These are phyloP conservation scores for Calocera viscosa DNA, from an alignment of 768 basidiomycete genomes.

Conservation along the genomic window DNA sequence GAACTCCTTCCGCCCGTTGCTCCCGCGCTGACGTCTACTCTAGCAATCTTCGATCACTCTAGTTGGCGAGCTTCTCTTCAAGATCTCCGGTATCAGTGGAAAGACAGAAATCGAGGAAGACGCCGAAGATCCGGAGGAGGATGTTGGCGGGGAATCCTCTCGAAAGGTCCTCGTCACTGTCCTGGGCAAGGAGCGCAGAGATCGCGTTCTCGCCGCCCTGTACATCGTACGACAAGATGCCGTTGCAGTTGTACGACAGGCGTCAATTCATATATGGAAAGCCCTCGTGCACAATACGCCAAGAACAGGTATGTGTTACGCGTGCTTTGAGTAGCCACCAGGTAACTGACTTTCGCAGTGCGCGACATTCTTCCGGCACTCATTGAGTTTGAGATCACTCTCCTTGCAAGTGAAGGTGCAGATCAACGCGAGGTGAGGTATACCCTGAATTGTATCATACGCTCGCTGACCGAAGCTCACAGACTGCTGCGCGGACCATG, in stretches of 20 bases:
- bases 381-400: slow-evolving; percentile 57
- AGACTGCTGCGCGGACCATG: slow-evolving; percentile 83
- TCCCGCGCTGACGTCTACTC: slow-evolving; percentile 14
- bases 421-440: slow-evolving; percentile 76
- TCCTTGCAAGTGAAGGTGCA: slow-evolving; percentile 64
- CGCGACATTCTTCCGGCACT: slow-evolving; percentile 85
- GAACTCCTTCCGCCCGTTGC: neutral
- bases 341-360: slow-evolving; percentile 36
- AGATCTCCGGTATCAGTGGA: slow-evolving; percentile 87
- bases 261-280: slow-evolving; percentile 95
- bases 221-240: slow-evolving; percentile 91
- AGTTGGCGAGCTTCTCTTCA: slow-evolving; percentile 91
- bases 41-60: slow-evolving; percentile 93
- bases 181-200: slow-evolving; percentile 75
- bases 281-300: slow-evolving; percentile 92
- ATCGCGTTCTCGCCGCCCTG: slow-evolving; percentile 78
- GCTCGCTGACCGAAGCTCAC: neutral
- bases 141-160: slow-evolving; percentile 59
- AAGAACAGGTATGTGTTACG: slow-evolving; percentile 49
- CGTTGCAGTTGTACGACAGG: slow-evolving; percentile 75
- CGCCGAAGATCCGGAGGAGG: slow-evolving; percentile 60
- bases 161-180: slow-evolving; percentile 76
- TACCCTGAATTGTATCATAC: neutral
- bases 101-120: slow-evolving; percentile 61
- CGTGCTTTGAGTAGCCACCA: slow-evolving; percentile 1